Base-by-base conservation (phyloP, 1,284 basidiomycete genomes). In the Mycena sp. region DNA sequence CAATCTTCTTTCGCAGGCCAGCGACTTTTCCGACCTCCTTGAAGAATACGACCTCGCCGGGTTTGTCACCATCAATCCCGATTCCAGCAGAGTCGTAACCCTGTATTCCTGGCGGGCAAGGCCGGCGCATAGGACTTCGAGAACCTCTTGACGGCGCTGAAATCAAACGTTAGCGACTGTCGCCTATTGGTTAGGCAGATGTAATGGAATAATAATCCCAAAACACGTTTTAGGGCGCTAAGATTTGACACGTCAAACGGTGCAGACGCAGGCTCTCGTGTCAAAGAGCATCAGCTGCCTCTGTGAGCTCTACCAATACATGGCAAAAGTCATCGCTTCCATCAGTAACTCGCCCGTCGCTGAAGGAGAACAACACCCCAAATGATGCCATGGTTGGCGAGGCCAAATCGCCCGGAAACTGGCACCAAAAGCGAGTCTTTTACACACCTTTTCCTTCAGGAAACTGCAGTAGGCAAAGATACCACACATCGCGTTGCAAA, bases 21-120 rank as follows among this genome's bases (percentile, higher is more conserved):
- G 92, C 91, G 67, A 99, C 98, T 81, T 99, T 99, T 80, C 98
- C 98, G 58, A 99, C 97, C 80, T 98, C 93, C 85, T 99, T 99
- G 91, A 97, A 99, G 82, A 92, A 94, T 64, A 94, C 73, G 63
- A 94, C 84, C 58, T 90, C 85, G 49, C 88, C 88, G 6, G 90
- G 82, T 71, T 90, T 88, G 84, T 99, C 96, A 37, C 96, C 97
- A 75, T 99, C 98, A 71, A 99, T 88, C 68, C 93, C 94, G 68
- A 99, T 87, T 76, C 96, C 96, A 12, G 98, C 98, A 73, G 93
- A 96, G 79, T 99, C 98, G 77, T 99, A 99, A 53, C 98, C 96
- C 98, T 92, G 82, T 99, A 99, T 78, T 99, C 98, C 73, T 99
- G 91, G 67, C 98, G 91, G 52, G 94, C 90, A 65, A 99, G 92